Evolutionary conservation across 202 grass and related monocot genomes (phyloP).

Genomic region (Elaeis oleifera): DNA sequence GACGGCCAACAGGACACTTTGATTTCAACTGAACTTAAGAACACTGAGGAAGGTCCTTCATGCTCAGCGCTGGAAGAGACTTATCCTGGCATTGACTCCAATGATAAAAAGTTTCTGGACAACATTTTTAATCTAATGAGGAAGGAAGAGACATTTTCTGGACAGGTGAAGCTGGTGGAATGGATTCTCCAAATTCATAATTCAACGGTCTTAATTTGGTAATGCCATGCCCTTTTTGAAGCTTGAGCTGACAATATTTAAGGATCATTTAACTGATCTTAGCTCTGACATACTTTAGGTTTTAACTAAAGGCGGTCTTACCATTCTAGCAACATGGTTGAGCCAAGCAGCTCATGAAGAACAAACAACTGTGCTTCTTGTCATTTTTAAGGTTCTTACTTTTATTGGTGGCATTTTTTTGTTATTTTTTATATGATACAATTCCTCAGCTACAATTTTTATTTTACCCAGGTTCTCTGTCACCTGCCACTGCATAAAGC

Average conservation of each 20-base stretch:
- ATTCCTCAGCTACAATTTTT: not conserved
- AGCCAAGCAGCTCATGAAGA: constrained; percentile 70
- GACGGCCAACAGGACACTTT: constrained; percentile 27
- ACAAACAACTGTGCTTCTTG: constrained; percentile 80
- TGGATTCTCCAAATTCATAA: constrained; percentile 84
- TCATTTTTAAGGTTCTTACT: constrained; percentile 76
- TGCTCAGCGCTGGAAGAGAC: constrained; percentile 24
- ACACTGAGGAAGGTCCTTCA: constrained; percentile 2
- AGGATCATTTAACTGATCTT: not conserved
- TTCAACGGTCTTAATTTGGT: constrained; percentile 71
- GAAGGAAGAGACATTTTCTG: constrained; percentile 74
- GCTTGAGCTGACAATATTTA: not conserved
- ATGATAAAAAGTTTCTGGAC: constrained; percentile 88
- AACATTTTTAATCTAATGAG: constrained; percentile 72
- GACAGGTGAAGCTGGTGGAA: constrained; percentile 87
- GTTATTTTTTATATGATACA: not conserved
- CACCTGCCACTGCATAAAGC: constrained; percentile 87
- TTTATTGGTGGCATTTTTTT: not conserved
- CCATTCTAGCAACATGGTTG: constrained; percentile 82
- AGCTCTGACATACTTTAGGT: constrained; percentile 41
- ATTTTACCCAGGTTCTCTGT: constrained; percentile 56
- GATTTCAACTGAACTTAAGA: constrained; percentile 3
- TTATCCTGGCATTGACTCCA: constrained; percentile 44
- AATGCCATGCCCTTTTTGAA: constrained; percentile 17
- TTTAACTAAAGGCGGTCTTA: constrained; percentile 76